These are phyloP conservation scores for Sporisorium reilianum DNA, from an alignment of 1,284 basidiomycete genomes.

Conservation along the genomic window DNA sequence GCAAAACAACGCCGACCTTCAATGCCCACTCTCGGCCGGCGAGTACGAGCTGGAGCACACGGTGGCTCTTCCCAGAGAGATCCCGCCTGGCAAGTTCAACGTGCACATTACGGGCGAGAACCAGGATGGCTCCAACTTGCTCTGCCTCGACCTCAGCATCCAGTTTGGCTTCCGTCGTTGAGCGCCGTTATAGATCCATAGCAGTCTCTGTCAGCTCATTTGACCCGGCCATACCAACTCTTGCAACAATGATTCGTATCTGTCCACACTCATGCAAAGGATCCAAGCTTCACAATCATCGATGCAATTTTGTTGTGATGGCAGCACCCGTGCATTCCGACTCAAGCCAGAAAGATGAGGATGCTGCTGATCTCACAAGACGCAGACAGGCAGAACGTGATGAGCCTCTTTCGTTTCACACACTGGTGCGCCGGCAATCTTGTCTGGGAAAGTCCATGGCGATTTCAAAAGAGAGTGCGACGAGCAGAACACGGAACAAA, in stretches of 20 bases:
- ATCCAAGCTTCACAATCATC: neutral
- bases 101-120: constrained; percentile 82
- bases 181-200: neutral
- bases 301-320: neutral
- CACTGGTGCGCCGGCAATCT: neutral
- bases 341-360: neutral
- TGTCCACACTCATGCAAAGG: constrained; percentile 6
- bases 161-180: constrained; percentile 70
- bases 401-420: neutral
- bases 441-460: constrained; percentile 1
- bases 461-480: neutral
- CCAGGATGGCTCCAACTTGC: constrained; percentile 80
- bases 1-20: constrained; percentile 60
- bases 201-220: neutral
- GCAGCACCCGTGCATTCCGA: neutral
- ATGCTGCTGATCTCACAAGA: neutral
- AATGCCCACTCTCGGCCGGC: constrained; percentile 63
- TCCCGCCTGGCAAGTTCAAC: constrained; percentile 76
- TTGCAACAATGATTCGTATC: neutral
- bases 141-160: constrained; percentile 82
- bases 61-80: constrained; percentile 62
- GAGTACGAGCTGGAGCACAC: constrained; percentile 64
- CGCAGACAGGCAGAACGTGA: no score
- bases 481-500: neutral
- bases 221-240: neutral